Evolutionary conservation across 2,329 filamentous ascomycete species (phyloP).

Genomic region (Xylariomycetidae sp.): DNA sequence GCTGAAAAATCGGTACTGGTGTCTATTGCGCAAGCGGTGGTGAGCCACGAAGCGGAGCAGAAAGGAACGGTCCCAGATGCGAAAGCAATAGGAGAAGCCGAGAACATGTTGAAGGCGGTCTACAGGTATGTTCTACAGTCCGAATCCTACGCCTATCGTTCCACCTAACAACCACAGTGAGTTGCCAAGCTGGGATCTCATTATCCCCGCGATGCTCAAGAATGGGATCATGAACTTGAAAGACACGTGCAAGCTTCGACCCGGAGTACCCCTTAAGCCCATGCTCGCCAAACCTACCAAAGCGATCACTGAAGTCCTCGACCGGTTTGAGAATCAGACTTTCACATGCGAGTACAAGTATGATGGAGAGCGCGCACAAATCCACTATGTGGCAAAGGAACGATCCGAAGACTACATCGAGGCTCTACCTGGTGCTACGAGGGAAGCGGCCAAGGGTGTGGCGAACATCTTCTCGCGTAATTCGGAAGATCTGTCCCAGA

Average conservation of each 20-base stretch:
- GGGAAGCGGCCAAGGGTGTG: constrained; percentile 65
- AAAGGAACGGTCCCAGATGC: constrained; percentile 66
- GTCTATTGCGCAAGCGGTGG: constrained; percentile 80
- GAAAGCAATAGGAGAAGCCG: constrained; percentile 74
- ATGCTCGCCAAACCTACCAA: constrained; percentile 99
- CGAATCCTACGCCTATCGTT: constrained; percentile 29
- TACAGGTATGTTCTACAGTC: constrained; percentile 56
- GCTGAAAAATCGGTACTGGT: constrained; percentile 91
- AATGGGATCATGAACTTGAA: constrained; percentile 78
- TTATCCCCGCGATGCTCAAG: constrained; percentile 82
- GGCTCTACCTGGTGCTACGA: constrained; percentile 52
- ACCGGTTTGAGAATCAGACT: constrained; percentile 89
- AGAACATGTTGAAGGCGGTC: constrained; percentile 80
- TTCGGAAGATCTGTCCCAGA: constrained; percentile 93
- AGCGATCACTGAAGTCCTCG: constrained; percentile 93
- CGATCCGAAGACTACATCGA: constrained; percentile 63
- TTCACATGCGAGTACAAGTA: constrained; percentile 99
- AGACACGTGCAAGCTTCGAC: constrained; percentile 83
- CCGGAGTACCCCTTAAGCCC: constrained; percentile 90
- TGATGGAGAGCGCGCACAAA: constrained; percentile 95
- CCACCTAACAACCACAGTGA: constrained; percentile 51
- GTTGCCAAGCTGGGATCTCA: constrained; percentile 89
- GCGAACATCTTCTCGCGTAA: constrained; percentile 95
- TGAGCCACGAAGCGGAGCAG: constrained; percentile 71
- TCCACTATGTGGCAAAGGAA: constrained; percentile 89